Conservation (phyloP, 2,329 filamentous ascomycete species). For the Fusarium sp. region DNA sequence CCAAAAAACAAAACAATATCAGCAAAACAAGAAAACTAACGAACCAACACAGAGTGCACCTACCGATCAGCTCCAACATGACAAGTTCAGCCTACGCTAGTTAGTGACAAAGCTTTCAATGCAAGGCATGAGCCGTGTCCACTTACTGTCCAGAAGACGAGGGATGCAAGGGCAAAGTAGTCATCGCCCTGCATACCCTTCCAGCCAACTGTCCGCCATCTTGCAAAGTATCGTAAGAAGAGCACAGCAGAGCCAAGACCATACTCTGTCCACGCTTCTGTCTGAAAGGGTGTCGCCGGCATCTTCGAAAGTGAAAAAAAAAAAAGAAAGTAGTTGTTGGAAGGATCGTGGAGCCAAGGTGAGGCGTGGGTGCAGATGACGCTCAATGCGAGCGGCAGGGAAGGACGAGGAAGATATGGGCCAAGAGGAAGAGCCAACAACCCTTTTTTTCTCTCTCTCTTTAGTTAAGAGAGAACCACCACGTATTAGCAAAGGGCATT, state of each 20-base stretch:
- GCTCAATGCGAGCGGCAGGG: conserved; percentile 1
- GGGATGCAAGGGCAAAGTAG: conserved; percentile 49
- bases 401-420: conserved; percentile 5
- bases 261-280: conserved; percentile 57
- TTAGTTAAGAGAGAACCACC: neutral
- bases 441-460: neutral
- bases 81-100: conserved; percentile 37
- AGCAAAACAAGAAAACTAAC: neutral
- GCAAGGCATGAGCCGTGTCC: neutral
- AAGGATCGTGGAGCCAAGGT: neutral
- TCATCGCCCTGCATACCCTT: conserved; percentile 57
- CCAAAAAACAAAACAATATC: neutral
- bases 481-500: conserved; percentile 1
- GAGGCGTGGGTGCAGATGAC: neutral
- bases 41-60: conserved; percentile 15
- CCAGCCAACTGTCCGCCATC: conserved; percentile 52
- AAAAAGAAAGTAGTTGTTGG: neutral
- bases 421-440: neutral
- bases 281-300: conserved; percentile 53
- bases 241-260: conserved; percentile 51
- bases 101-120: neutral
- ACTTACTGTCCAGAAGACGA: conserved; percentile 53
- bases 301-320: conserved; percentile 13
- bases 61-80: conserved; percentile 50
- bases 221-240: conserved; percentile 51